Evolutionary conservation across 176 grass and related monocot species (phyloP).

Genomic region (Otatea glauca): DNA sequence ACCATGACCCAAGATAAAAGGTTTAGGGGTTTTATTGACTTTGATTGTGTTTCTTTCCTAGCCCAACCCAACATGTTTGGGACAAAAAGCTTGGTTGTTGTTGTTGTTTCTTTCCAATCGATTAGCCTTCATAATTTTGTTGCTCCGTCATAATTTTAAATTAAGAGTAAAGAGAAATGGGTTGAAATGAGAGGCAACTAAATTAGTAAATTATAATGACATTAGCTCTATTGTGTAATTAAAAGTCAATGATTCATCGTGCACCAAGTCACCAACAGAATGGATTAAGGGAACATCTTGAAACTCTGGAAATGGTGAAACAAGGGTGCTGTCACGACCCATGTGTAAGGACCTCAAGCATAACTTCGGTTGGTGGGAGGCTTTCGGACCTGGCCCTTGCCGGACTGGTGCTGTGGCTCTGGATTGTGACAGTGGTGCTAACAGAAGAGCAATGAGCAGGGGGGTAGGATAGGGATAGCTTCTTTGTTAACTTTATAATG

Average conservation of each 20-base stretch:
- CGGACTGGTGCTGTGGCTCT: background rate
- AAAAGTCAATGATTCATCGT: background rate
- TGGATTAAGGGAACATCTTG: background rate
- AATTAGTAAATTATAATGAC: constrained; percentile 20
- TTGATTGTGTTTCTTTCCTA: no score
- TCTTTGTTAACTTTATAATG: background rate
- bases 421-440: background rate
- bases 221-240: background rate
- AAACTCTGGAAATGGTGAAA: constrained; percentile 8
- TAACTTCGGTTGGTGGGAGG: background rate
- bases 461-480: background rate
- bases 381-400: background rate
- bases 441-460: background rate
- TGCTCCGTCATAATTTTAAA: constrained; percentile 1
- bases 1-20: no score
- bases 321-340: background rate
- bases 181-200: constrained; percentile 13
- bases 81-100: no score
- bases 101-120: background rate
- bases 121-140: background rate
- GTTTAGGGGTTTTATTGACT: no score
- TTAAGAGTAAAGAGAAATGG: background rate
- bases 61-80: no score
- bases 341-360: background rate
- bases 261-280: background rate